Conservation (phyloP, 305 asterid species). For the Fraxinus sp. region DNA sequence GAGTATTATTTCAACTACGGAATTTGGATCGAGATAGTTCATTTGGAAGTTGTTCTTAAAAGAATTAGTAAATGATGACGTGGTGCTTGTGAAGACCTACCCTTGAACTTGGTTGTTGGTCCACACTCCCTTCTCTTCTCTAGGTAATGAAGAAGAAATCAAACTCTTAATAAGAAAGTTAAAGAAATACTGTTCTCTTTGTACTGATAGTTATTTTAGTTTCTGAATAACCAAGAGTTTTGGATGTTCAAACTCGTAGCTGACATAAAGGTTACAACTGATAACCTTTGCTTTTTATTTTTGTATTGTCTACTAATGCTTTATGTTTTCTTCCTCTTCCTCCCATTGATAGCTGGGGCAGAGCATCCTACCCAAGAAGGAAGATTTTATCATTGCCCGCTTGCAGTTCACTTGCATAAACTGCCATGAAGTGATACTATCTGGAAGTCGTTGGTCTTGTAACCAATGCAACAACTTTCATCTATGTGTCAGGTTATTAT, state of each 20-base stretch:
- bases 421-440: conserved; percentile 53
- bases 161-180: not conserved
- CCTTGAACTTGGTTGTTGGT: not conserved
- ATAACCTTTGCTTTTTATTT: not conserved
- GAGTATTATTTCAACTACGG: not conserved
- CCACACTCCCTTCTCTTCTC: not conserved
- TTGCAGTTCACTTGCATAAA: conserved; percentile 54
- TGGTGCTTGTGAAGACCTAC: not conserved
- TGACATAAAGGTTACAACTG: not conserved
- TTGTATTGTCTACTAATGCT: conserved; percentile 11
- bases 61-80: not conserved
- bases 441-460: conserved; percentile 61
- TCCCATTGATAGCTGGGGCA: conserved; percentile 52
- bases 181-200: not conserved
- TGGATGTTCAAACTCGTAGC: not conserved
- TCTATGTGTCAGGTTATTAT: conserved; percentile 54
- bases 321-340: conserved; percentile 22
- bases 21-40: not conserved
- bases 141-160: not conserved
- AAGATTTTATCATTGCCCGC: conserved; percentile 57
- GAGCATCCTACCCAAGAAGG: conserved; percentile 47
- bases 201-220: not conserved
- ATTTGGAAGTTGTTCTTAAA: not conserved
- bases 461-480: conserved; percentile 52
- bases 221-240: not conserved